A percentile compares a stretch with the other conserved stretches of the same genome.
Evolutionary conservation across 805 yeast species (phyloP).

Genomic region (Yarrowia sp.): DNA sequence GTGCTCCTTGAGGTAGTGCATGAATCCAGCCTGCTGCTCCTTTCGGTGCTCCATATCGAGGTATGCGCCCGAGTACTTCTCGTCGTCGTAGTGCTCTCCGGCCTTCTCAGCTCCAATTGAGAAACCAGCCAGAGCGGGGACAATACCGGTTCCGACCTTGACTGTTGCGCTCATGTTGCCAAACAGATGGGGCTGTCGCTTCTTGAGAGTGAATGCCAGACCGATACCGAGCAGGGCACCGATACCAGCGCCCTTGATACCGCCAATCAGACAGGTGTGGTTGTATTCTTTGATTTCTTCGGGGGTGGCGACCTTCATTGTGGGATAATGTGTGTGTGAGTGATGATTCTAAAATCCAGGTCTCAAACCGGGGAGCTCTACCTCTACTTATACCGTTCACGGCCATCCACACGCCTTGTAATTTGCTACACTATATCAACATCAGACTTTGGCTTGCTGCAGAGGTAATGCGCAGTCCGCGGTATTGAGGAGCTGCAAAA

Average conservation of each 20-base stretch:
- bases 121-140: slow-evolving; percentile 69
- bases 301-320: slow-evolving; percentile 71
- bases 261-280: slow-evolving; percentile 65
- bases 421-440: slow-evolving; percentile 18
- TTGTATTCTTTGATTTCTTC: slow-evolving; percentile 74
- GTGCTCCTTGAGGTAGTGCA: slow-evolving; percentile 39
- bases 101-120: slow-evolving; percentile 75
- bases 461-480: background rate
- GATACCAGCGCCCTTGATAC: slow-evolving; percentile 61
- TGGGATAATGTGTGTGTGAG: background rate
- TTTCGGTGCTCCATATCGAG: slow-evolving; percentile 53
- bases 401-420: slow-evolving; percentile 21
- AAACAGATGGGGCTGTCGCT: slow-evolving; percentile 47
- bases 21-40: slow-evolving; percentile 27
- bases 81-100: slow-evolving; percentile 68
- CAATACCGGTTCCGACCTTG: slow-evolving; percentile 67
- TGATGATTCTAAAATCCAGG: background rate
- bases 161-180: slow-evolving; percentile 46
- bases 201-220: slow-evolving; percentile 59
- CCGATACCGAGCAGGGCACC: slow-evolving; percentile 67
- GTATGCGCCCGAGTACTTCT: slow-evolving; percentile 61
- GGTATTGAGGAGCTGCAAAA: background rate
- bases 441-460: slow-evolving; percentile 35
- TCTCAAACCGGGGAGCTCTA: background rate
- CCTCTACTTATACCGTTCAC: slow-evolving; percentile 2